phyloP scores from a whole-genome alignment of 2,329 filamentous ascomycete genomes.

The Aspergillus aculeatus region DNA sequence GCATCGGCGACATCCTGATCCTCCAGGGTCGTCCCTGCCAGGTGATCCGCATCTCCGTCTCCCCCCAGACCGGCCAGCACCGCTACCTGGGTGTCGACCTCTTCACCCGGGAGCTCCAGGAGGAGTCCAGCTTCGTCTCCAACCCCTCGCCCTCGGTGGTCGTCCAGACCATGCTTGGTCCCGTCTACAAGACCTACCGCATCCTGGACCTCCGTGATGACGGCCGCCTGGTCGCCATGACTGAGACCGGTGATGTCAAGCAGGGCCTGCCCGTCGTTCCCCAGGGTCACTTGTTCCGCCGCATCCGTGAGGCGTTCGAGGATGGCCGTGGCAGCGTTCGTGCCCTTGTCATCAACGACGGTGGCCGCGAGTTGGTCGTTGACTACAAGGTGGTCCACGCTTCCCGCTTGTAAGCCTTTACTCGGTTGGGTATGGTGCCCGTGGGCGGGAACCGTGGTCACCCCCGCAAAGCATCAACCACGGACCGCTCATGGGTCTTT shows the following conservation, averaged over 20 bases:
- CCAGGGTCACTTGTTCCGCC: slow-evolving; percentile 83
- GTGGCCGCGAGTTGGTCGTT: slow-evolving; percentile 89
- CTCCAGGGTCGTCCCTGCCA: slow-evolving; percentile 99
- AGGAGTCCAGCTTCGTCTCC: slow-evolving; percentile 97
- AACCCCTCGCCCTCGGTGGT: slow-evolving; percentile 95
- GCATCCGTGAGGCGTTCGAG: slow-evolving; percentile 80
- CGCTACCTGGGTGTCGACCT: slow-evolving; percentile 99
- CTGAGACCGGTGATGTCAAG: slow-evolving; percentile 98
- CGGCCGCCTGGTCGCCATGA: slow-evolving; percentile 86
- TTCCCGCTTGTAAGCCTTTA: slow-evolving; percentile 57
- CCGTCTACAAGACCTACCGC: slow-evolving; percentile 99
- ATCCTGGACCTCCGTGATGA: slow-evolving; percentile 95
- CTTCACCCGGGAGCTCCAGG: slow-evolving; percentile 99
- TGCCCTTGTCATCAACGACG: slow-evolving; percentile 92
- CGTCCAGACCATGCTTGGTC: slow-evolving; percentile 98
- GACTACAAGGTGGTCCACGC: slow-evolving; percentile 98
- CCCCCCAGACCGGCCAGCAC: slow-evolving; percentile 96
- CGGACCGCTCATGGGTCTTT: neutral
- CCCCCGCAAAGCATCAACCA: slow-evolving; percentile 3
- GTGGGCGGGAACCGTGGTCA: neutral
- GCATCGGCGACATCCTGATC: slow-evolving; percentile 97
- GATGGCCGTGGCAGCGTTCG: slow-evolving; percentile 91
- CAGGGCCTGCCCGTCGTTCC: slow-evolving; percentile 89
- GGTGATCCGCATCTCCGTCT: slow-evolving; percentile 99
- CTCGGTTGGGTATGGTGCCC: slow-evolving; percentile 15